A percentile compares a stretch with the other conserved stretches of the same genome.
phyloP scores from a whole-genome alignment of 176 grass and related monocot species.

The Raddia guianensis region DNA sequence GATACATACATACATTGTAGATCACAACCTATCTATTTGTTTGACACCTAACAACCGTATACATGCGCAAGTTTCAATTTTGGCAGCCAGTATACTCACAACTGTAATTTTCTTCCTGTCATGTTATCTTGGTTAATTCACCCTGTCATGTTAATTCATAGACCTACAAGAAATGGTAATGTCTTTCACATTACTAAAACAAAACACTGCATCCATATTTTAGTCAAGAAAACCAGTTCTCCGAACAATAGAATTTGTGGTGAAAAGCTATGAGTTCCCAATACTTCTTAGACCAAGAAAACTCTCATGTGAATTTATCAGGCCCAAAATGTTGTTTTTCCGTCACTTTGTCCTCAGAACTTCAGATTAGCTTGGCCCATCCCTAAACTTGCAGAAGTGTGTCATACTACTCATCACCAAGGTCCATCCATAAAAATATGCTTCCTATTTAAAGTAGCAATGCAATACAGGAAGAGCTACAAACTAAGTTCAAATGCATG shows the following conservation, averaged over 20 bases:
- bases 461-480: background rate
- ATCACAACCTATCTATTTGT: background rate
- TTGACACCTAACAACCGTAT: conserved; percentile 11
- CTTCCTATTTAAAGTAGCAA: background rate
- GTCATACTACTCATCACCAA: background rate
- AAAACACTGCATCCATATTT: background rate
- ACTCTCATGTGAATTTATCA: background rate
- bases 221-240: conserved; percentile 13
- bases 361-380: conserved; percentile 1
- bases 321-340: background rate
- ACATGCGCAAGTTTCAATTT: conserved; percentile 2
- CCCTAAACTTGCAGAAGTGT: background rate
- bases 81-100: background rate
- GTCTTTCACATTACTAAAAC: conserved; percentile 30
- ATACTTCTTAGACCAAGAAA: background rate
- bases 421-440: conserved; percentile 21
- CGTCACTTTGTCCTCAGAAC: background rate
- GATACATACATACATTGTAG: background rate
- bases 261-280: background rate
- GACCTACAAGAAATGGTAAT: conserved; percentile 17
- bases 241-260: background rate
- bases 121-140: background rate
- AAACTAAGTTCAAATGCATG: conserved; percentile 5
- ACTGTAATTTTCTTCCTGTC: background rate
- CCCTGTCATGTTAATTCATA: background rate